Evolutionary conservation across 768 basidiomycete species (phyloP).

Genomic region (Calvatia gigantea): DNA sequence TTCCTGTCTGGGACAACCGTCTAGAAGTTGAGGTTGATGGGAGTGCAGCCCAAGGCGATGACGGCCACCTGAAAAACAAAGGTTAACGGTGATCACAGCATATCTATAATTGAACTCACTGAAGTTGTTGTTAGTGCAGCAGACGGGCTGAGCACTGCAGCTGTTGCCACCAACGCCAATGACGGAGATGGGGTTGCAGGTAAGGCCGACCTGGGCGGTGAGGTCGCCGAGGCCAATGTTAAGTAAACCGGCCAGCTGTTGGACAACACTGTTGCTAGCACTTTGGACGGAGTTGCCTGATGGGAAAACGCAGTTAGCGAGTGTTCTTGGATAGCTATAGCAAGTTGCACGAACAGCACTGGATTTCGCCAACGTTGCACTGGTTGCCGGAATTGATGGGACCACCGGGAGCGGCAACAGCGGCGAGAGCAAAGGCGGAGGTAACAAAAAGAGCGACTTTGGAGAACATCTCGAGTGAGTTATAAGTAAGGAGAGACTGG

Average conservation of each 20-base stretch:
- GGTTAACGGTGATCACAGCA: neutral
- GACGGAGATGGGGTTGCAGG: conserved; percentile 6
- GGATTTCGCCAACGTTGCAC: conserved; percentile 9
- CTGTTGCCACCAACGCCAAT: conserved; percentile 2
- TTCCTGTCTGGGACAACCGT: neutral
- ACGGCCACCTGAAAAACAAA: neutral
- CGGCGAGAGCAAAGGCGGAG: conserved; percentile 9
- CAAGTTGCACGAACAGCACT: conserved; percentile 10
- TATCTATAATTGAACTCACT: neutral
- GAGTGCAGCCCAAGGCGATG: conserved; percentile 11
- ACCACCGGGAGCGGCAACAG: conserved; percentile 9
- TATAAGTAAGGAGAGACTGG: conserved; percentile 1
- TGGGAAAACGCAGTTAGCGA: neutral
- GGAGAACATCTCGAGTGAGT: conserved; percentile 14
- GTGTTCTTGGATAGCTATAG: neutral
- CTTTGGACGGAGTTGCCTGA: neutral
- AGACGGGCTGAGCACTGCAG: conserved; percentile 8
- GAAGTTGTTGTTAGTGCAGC: conserved; percentile 7
- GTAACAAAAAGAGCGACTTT: conserved; percentile 11
- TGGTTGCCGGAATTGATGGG: neutral
- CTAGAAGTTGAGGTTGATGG: conserved; percentile 12
- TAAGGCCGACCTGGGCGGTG: conserved; percentile 7
- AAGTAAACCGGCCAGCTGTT: neutral
- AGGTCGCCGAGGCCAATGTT: conserved; percentile 1
- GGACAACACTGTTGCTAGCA: neutral